Base-by-base conservation (phyloP, 306 rosid genomes). In the Fagus sylvatica region DNA sequence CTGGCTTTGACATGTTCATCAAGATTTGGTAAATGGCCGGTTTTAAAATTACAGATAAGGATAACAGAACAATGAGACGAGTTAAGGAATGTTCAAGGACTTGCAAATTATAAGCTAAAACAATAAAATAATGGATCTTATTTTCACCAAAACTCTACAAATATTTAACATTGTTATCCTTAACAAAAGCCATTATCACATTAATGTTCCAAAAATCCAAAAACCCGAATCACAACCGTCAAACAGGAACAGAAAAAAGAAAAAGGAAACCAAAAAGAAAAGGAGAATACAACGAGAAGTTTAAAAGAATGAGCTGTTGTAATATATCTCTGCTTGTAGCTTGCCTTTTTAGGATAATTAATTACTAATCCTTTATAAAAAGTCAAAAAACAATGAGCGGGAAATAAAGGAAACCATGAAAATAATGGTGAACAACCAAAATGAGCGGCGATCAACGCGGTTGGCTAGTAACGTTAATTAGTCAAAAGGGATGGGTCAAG, bases 371-470 rank as follows among this genome's bases (percentile, higher is more conserved):
- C 51, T 4, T 8, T 2, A 10, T 10, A 46, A 3, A 67, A 42
- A 54, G 5, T 69, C 40, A 57, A 71, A 73, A 80, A 70, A 68
- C 15, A 34, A 51, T 7, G 76, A 49, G 79, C 72, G 79, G 75
- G 78, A 72, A 78, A 81, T 64, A 69, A 28, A 62, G 69, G 42
- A 62, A 62, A 62, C 1, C 22, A 36, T 5, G 34, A 71, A 71
- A 46, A 16, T 28, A 9, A 22, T 28, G 28, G 42, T 17, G 68
- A 55, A 41, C 17, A 57, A 42, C 82, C 90, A 76, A 82, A 81
- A 81, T 62, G 85, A 77, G 87, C 80, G 87, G 85, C 90, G 81
- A 79, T 67, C 59, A 82, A 42, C 12, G 82, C 82, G 78, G 80
- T 69, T 33, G 83, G 86, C 65, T 66, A 36, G 22, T 10, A 3